These are phyloP conservation scores for Ogataea pignaliae DNA, from an alignment of 805 yeast genomes.

Conservation along the genomic window DNA sequence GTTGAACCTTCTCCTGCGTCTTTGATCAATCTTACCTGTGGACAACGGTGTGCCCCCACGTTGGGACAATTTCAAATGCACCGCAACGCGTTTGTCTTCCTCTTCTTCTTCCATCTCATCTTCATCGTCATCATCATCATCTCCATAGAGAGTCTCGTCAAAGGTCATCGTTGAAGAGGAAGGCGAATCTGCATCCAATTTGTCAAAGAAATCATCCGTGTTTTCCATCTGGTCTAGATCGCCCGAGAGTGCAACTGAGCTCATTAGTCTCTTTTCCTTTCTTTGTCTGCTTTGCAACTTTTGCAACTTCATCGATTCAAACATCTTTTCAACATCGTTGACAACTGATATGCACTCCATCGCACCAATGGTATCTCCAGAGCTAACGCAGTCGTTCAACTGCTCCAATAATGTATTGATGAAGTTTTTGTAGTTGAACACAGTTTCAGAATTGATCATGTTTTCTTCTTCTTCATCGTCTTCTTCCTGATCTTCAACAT, in stretches of 20 bases:
- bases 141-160: conserved; percentile 11
- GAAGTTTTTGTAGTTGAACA: conserved; percentile 51
- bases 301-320: conserved; percentile 43
- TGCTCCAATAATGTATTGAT: conserved; percentile 56
- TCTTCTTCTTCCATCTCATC: conserved; percentile 1
- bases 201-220: not conserved
- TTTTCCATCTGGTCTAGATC: conserved; percentile 2
- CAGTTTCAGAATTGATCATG: conserved; percentile 37
- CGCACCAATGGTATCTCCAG: conserved; percentile 52
- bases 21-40: conserved; percentile 13
- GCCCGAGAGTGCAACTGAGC: conserved; percentile 1
- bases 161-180: conserved; percentile 8
- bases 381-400: conserved; percentile 48
- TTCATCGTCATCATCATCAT: conserved; percentile 8
- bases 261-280: conserved; percentile 5
- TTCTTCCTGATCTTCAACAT: not conserved
- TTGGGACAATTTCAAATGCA: not conserved
- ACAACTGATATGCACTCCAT: conserved; percentile 66
- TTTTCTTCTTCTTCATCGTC: conserved; percentile 6
- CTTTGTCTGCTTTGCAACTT: conserved; percentile 9
- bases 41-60: conserved; percentile 10
- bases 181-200: conserved; percentile 6
- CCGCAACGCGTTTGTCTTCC: not conserved
- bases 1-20: conserved; percentile 12
- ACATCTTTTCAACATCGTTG: conserved; percentile 70